These are phyloP conservation scores for Hypocreales sp. DNA, from an alignment of 2,329 filamentous ascomycete genomes.

Conservation along the genomic window DNA sequence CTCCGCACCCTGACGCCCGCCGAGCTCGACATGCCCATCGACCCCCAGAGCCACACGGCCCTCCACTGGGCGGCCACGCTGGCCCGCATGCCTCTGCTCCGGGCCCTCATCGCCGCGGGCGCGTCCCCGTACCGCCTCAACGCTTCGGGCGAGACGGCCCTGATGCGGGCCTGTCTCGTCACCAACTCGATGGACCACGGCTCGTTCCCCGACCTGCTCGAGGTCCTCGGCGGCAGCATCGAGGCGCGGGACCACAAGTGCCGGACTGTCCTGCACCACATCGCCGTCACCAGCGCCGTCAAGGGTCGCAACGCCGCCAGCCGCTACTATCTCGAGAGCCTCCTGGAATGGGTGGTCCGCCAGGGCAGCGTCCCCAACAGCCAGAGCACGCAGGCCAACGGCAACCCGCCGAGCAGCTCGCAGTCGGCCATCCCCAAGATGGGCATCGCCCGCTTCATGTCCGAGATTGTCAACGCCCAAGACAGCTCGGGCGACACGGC, in stretches of 20 bases:
- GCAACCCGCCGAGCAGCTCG: slow-evolving; percentile 20
- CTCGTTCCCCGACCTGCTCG: slow-evolving; percentile 80
- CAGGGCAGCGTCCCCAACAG: slow-evolving; percentile 53
- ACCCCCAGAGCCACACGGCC: slow-evolving; percentile 76
- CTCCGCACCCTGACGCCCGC: slow-evolving; percentile 59
- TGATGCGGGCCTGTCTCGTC: slow-evolving; percentile 85
- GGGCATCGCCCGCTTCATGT: slow-evolving; percentile 84
- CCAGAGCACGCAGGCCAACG: slow-evolving; percentile 22
- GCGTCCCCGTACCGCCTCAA: slow-evolving; percentile 84
- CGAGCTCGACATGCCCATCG: slow-evolving; percentile 86
- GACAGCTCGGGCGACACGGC: slow-evolving; percentile 93
- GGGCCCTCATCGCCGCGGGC: slow-evolving; percentile 66
- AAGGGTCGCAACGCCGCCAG: slow-evolving; percentile 85
- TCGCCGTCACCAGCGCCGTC: slow-evolving; percentile 88
- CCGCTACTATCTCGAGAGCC: slow-evolving; percentile 87
- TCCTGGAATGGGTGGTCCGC: slow-evolving; percentile 87
- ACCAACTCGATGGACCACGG: slow-evolving; percentile 88
- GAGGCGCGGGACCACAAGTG: slow-evolving; percentile 82
- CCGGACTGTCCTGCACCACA: slow-evolving; percentile 87
- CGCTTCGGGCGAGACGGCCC: slow-evolving; percentile 72
- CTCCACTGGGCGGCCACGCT: slow-evolving; percentile 94
- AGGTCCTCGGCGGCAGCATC: slow-evolving; percentile 78
- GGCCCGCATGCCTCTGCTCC: slow-evolving; percentile 67
- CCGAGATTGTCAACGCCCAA: slow-evolving; percentile 89
- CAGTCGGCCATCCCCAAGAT: slow-evolving; percentile 45